Evolutionary conservation across 208 protist genomes (phyloP), one percentile per base, ranked within the genome.

Genomic region (Leishmania turanica): DNA sequence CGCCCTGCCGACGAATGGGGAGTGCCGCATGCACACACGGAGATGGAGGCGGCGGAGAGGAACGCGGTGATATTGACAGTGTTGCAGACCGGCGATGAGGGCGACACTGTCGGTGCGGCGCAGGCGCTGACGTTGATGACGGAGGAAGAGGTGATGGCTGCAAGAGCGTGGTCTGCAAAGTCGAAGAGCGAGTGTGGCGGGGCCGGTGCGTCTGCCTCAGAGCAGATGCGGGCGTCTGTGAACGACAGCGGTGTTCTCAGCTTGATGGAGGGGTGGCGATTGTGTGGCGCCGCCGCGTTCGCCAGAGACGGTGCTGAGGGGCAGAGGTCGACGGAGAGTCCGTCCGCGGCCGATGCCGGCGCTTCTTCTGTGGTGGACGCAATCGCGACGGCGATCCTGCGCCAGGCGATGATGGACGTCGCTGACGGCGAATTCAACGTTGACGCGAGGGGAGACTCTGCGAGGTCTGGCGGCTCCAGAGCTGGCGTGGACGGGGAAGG

Each of bases 1-100:
- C 84, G 75, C 21, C 75, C 82, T 19, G 82, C 92, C 19, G 87
- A 87, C 74, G 84, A 91, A 66, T 93, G 92, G 92, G 92, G 90
- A 24, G 84, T 84, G 34, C 66, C 84, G 0, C 82, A 86, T 74
- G 13, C 75, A 27, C 53, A 87, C 62, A 37, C 81, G 0, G 85
- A 89, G 60, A 89, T 91, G 75, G 91, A 95, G 51, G 92, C 91
- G 31, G 85, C 94, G 75, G 91, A 97, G 84, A 94, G 90, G 56
- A 95, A 97, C 79, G 87, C 87, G 62, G 86, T 95, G 45, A 86
- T 85, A 51, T 77, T 95, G 7, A 88, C 91, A 34, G 84, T 89
- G 40, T 69, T 95, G 27, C 89, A 93, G 79, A 76, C 83, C 19
- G 75, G 66, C 34, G 80, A 73, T 53, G 71, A 65, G 58, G 60